Evolutionary conservation across 1,284 basidiomycete species (phyloP), one percentile per base, ranked within the genome.

Genomic region (Sphagnurus paluster): DNA sequence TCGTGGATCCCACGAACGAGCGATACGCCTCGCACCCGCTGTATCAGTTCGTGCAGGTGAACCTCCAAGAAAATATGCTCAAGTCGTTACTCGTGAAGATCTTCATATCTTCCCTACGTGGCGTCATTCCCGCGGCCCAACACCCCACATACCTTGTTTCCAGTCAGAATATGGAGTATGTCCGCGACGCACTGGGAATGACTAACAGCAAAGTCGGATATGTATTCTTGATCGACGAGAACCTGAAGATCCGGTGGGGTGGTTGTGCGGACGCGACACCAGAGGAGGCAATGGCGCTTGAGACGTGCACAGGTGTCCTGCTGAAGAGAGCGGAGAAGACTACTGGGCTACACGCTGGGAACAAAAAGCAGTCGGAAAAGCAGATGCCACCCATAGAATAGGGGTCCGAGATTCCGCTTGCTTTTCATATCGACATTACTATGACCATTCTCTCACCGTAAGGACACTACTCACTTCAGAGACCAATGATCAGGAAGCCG

Each of bases 161-260:
- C 2, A 77, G 73, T 44, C 84, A 89, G 61, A 90, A 84, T 62
- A 80, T 91, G 74, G 87, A 90, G 69, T 88, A 81, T 48, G 67
- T 96, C 29, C 79, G 93, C 30, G 82, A 92, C 52, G 82, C 85
- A 1, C 68, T 98, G 38, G 91, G 91, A 0, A 86, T 97, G 72
- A 81, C 83, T 38, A 99, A 98, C 69, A 88, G 87, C 61, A 86
- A 93, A 56, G 82, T 98, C 25, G 97, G 94, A 3, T 98, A 98
- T 61, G 87, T 96, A 8, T 99, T 90, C 62, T 76, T 99, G 6
- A 81, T 98, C 16, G 96, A 98, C 60, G 79, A 86, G 59, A 81
- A 90, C 49, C 68, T 84, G 49, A 90, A 84, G 63, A 80, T 99
- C 41, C 80, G 97, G 14, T 99, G 96, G 97, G 96, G 90, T 1